phyloP scores from a whole-genome alignment of 768 basidiomycete genomes.

The Antrodiella citrinella region DNA sequence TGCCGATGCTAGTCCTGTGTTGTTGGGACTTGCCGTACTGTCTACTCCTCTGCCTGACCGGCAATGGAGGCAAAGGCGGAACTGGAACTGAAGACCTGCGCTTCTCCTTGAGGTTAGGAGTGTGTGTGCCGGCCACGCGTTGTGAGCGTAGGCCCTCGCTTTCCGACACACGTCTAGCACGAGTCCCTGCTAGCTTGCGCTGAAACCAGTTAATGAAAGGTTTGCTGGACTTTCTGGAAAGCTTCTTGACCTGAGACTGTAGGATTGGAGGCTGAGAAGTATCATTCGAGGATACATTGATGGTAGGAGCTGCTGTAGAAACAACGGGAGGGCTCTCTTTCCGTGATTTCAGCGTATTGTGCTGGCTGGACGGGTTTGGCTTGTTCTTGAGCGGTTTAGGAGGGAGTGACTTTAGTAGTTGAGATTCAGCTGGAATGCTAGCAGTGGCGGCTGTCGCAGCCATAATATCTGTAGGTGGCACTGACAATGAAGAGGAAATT shows the following conservation, averaged over 20 bases:
- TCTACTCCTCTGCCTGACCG: conserved; percentile 13
- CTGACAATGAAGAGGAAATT: no score
- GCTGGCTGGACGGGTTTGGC: conserved; percentile 4
- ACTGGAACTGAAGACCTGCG: conserved; percentile 19
- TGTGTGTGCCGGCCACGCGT: conserved; percentile 7
- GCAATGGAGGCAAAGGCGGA: conserved; percentile 14
- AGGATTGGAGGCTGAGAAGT: neutral
- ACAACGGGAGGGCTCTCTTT: conserved; percentile 10
- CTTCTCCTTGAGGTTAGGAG: conserved; percentile 17
- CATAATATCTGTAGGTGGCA: no score
- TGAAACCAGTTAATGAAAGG: conserved; percentile 90
- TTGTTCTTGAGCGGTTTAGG: no score
- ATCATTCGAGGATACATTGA: neutral
- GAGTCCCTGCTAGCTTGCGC: conserved; percentile 71
- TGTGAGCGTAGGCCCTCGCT: conserved; percentile 12
- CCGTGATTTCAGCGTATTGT: conserved; percentile 16
- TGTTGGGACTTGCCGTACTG: conserved; percentile 14
- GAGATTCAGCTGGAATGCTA: no score
- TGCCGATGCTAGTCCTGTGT: conserved; percentile 7
- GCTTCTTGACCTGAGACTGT: conserved; percentile 46
- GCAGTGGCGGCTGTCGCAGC: conserved; percentile 2
- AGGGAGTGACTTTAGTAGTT: no score
- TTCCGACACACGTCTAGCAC: conserved; percentile 41
- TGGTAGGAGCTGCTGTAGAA: conserved; percentile 4
- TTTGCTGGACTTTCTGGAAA: conserved; percentile 64